Base-by-base conservation (phyloP, 768 basidiomycete species). In the Psilocybe azurescens region DNA sequence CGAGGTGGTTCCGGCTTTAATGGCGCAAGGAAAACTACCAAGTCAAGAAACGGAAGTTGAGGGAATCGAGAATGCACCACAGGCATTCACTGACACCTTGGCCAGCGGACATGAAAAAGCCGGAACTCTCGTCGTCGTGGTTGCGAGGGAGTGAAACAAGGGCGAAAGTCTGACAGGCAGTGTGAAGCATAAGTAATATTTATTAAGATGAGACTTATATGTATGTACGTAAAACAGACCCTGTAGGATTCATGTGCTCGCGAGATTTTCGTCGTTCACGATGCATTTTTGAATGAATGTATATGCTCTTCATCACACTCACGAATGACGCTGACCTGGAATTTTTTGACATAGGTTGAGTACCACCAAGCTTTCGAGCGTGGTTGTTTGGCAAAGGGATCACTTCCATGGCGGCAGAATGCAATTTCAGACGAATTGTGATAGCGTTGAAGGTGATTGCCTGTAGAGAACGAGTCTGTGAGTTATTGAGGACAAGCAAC, bases 111-210 rank as follows among this genome's bases (percentile, higher is more conserved):
- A 52, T 20, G 33, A 29, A 6, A 38, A 39, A 8, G 58, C 49
- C 10, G 58, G 58, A 41, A 59, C 36, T 9, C 30, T 50, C n/a
- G 58, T 59, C 18, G 58, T 59, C 38, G 49, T 52, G 7, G 49
- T 59, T 36, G 58, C 58, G 3, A 16, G 29, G 18, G 58, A 59
- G 49, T 59, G 20, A 58, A 29, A 16, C 10, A 9, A 7, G 11
- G 6, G 5, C 11, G 30, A 13, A 13, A 5, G 38, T 39, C 8
- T 52, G 51, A 9, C 51, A 30, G 28, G 30, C 11, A 14, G 18
- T 14, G 6, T 29, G 20, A 10, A 24, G 24, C 24, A 2, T 24
- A 24, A 24, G 24, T 24, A 24, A 24, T 24, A 2, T 24, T 24
- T 24, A 24, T 24, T 24, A 24, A 24, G 24, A 24, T 24, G 24